Conservation (phyloP, 345 rosid species). For the Salix purpurea region DNA sequence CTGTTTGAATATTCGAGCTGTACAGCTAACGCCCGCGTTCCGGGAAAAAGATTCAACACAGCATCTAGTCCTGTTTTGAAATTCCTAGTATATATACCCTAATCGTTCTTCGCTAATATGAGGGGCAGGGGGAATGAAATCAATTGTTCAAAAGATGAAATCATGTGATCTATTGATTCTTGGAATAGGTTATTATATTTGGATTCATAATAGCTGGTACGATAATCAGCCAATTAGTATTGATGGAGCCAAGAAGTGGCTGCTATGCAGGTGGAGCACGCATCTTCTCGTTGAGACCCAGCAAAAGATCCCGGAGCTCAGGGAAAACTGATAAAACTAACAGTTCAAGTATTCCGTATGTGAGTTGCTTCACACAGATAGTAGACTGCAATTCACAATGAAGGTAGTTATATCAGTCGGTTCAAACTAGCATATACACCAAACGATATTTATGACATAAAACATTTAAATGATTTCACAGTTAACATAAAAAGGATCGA, state of each 20-base stretch:
- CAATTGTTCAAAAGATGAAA: not conserved
- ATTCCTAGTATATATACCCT: not conserved
- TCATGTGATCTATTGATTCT: not conserved
- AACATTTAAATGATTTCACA: not conserved
- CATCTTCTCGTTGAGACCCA: constrained; percentile 54
- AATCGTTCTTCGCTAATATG: not conserved
- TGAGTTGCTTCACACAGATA: constrained; percentile 85
- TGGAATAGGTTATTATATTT: not conserved
- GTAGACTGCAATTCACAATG: constrained; percentile 56
- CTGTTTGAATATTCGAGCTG: constrained; percentile 18
- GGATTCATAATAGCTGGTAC: not conserved
- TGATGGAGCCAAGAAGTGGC: not conserved
- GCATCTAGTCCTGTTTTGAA: not conserved
- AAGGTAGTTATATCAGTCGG: not conserved
- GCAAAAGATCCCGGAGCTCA: constrained; percentile 66
- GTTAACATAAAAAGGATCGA: not conserved
- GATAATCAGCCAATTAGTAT: not conserved
- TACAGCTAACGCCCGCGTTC: constrained; percentile 4
- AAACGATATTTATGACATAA: not conserved
- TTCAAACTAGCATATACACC: not conserved
- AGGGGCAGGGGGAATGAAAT: not conserved
- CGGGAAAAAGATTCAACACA: not conserved
- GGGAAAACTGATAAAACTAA: constrained; percentile 76
- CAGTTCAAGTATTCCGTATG: constrained; percentile 66
- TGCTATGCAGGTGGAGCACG: constrained; percentile 20